Evolutionary conservation across 2,329 filamentous ascomycete genomes (phyloP), one percentile per base, ranked within the genome.

Genomic region (Hypomyces rosellus): DNA sequence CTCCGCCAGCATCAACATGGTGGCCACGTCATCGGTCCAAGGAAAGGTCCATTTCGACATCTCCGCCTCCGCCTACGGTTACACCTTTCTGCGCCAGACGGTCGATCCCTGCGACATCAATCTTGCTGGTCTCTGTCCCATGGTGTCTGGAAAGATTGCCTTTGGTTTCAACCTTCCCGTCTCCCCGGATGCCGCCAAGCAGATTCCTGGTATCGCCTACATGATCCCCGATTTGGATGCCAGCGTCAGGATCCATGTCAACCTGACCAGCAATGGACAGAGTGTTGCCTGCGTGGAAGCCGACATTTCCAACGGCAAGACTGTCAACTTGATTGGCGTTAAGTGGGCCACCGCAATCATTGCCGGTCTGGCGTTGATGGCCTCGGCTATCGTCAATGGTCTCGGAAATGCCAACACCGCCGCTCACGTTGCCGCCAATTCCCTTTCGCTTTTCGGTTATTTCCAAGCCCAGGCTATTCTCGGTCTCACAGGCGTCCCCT

Each of bases 381-480:
- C 89, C 8, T 96, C 92, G 40, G 92, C 89, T 54, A 80, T 96
- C 56, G 88, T 92, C 30, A 96, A 90, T 25, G 90, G 90, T 33
- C 75, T 96, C 4, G 92, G 92, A 11, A 90, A 96, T 69, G 89
- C 89, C 45, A 96, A 96, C 67, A 92, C 92, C 5, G 91, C 92
- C 43, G 90, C 92, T 46, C 92, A 97, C 69, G 88, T 97, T 56
- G 92, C 92, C 49, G 87, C 91, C 49, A 96, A 95, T 64, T 89
- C 92, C 3, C 79, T 96, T 55, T 93, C 91, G n/a, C 82, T 97
- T 30, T 95, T 96, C 65, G 82, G 86, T 54, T 96, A 93, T 70
- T 96, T 96, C 77, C 92, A 97, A 70, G 84, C 89, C 4, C 91
- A 96, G 69, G 91, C 92, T 22, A 89, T 96, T 69, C 77, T 96